Evolutionary conservation across 2,329 filamentous ascomycete species (phyloP), one percentile per base, ranked within the genome.

Genomic region (Fusarium pseudocircinatum): DNA sequence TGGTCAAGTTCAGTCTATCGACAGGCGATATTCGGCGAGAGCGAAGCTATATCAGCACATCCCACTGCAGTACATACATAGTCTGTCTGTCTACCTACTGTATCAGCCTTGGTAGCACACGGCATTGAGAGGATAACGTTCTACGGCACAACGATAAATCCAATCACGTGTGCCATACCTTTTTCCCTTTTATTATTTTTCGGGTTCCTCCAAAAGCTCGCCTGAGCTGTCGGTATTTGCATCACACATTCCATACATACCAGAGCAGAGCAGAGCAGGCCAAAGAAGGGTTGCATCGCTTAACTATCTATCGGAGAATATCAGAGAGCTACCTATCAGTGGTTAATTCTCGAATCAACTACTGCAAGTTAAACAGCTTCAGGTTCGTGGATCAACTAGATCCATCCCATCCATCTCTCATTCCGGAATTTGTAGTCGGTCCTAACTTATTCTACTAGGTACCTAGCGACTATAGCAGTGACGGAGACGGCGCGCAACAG

Each of bases 11-110:
- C 53, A 52, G 53, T 58, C 60, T 69, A 64, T 49, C 50, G 13
- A 58, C 32, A 67, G 58, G 64, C 69, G 40, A 66, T 63, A 52
- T 64, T 72, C 70, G 70, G 70, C 69, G 70, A 72, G 60, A 72
- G 70, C 69, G 70, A 72, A 49, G 37, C 59, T 53, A 40, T 39
- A 63, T 56, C 63, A 62, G 57, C 46, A 63, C 52, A 60, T 63
- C 28, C 62, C 62, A 28, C 36, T 44, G 24, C 34, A 60, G 18
- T 36, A 42, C 39, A 59, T 42, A 49, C 26, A 57, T 20, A 26
- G 24, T 14, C 18, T 65, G 32, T 44, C 24, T 66, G 28, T 40
- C 28, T 28, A 28, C 28, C 28, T 28, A 28, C 24, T 66, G 32
- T 44, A 69, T 63, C 63, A 67, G 34, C 46, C 42, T 22, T 63